These are phyloP conservation scores for Stachybotrys chartarum DNA, from an alignment of 2,329 filamentous ascomycete species.

Conservation along the genomic window DNA sequence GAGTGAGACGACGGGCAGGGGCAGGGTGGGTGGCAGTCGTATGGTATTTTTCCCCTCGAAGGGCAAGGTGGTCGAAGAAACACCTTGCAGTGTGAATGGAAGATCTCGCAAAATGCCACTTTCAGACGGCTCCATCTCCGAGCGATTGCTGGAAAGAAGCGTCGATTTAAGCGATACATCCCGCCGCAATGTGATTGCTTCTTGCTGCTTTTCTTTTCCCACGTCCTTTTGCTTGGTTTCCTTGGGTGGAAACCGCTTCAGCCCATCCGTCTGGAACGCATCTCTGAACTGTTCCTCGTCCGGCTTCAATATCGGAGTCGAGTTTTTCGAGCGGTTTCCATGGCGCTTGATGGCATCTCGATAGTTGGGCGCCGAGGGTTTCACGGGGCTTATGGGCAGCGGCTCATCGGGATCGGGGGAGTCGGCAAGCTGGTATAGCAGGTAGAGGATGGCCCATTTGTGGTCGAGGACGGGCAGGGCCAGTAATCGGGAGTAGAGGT, in stretches of 20 bases:
- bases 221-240: conserved; percentile 25
- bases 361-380: conserved; percentile 29
- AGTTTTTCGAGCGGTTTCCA: conserved; percentile 28
- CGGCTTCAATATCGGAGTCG: conserved; percentile 26
- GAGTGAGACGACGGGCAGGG: conserved; percentile 77
- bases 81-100: conserved; percentile 85
- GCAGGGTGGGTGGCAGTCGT: conserved; percentile 70
- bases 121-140: conserved; percentile 55
- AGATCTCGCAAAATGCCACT: conserved; percentile 67
- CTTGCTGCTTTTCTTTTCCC: conserved; percentile 25
- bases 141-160: conserved; percentile 48
- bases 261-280: conserved; percentile 46
- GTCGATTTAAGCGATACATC: conserved; percentile 52
- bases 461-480: conserved; percentile 88
- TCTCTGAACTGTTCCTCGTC: conserved; percentile 45
- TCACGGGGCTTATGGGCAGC: conserved; percentile 35
- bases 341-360: conserved; percentile 30
- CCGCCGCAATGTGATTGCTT: conserved; percentile 27
- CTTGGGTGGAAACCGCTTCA: conserved; percentile 36
- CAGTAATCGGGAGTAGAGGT: conserved; percentile 81
- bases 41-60: conserved; percentile 65
- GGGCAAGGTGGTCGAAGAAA: conserved; percentile 77
- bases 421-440: conserved; percentile 78
- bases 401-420: conserved; percentile 50
- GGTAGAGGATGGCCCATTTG: conserved; percentile 94